A percentile compares a stretch with the other conserved stretches of the same genome.
Conservation (phyloP, 495 filamentous ascomycete species). For the Aspergillus cristatus region DNA sequence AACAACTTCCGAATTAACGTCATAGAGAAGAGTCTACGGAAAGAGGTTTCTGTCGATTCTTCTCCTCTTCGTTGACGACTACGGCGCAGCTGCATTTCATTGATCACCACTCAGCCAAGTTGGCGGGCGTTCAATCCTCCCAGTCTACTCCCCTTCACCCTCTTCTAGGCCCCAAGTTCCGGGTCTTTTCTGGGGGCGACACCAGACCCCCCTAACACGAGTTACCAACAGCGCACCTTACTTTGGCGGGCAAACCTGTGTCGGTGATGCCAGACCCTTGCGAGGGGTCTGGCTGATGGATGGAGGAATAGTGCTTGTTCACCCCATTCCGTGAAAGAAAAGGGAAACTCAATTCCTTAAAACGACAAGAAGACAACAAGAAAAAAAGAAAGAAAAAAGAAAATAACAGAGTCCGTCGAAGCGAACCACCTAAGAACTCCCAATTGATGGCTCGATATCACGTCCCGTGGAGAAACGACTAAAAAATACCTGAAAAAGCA, state of each 20-base stretch:
- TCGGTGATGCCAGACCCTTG: constrained; percentile 39
- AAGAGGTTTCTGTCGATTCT: constrained; percentile 1
- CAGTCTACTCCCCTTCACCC: constrained; percentile 80
- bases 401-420: background rate
- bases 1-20: no score
- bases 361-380: background rate
- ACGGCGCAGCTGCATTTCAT: constrained; percentile 32
- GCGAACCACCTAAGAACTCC: no score
- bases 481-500: background rate
- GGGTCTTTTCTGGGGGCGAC: constrained; percentile 92
- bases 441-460: no score
- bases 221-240: constrained; percentile 23
- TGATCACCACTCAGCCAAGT: constrained; percentile 65
- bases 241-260: constrained; percentile 33
- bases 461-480: background rate
- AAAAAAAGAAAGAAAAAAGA: background rate
- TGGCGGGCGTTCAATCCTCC: constrained; percentile 80
- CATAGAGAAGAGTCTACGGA: no score
- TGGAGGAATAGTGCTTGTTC: constrained; percentile 30
- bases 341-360: constrained; percentile 8
- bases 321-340: constrained; percentile 26
- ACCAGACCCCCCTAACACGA: constrained; percentile 95
- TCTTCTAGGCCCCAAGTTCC: constrained; percentile 81
- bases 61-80: constrained; percentile 9
- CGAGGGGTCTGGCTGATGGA: constrained; percentile 40